These are phyloP conservation scores for Ustilago nuda DNA, from an alignment of 1,284 basidiomycete species.

Conservation along the genomic window DNA sequence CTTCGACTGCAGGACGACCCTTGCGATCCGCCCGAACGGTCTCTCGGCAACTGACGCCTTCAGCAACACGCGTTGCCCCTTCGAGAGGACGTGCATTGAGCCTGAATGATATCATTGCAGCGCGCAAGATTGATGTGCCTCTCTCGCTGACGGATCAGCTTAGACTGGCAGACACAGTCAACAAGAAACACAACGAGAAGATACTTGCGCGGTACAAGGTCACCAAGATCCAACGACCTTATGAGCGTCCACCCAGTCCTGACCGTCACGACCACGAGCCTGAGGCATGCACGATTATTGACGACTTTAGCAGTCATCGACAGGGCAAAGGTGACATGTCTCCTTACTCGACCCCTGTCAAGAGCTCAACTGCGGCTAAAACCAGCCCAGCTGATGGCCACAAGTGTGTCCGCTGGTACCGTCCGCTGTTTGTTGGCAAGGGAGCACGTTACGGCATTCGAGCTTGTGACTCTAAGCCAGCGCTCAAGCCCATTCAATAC, in stretches of 20 bases:
- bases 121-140: constrained; percentile 48
- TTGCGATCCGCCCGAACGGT: constrained; percentile 31
- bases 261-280: constrained; percentile 50
- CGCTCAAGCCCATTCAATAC: constrained; percentile 43
- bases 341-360: constrained; percentile 38
- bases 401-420: constrained; percentile 46
- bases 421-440: constrained; percentile 43
- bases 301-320: constrained; percentile 39
- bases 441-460: constrained; percentile 37
- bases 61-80: constrained; percentile 34
- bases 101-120: constrained; percentile 49
- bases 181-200: constrained; percentile 54
- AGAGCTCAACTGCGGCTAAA: neutral
- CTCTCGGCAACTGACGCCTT: constrained; percentile 28
- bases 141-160: constrained; percentile 46
- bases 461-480: constrained; percentile 21
- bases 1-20: constrained; percentile 27
- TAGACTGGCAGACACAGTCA: constrained; percentile 42
- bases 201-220: constrained; percentile 47
- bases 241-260: constrained; percentile 47
- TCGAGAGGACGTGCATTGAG: constrained; percentile 42
- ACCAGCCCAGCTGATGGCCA: constrained; percentile 3
- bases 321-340: constrained; percentile 39
- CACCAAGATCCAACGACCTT: constrained; percentile 45
- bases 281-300: constrained; percentile 43